Base-by-base conservation (phyloP, 495 filamentous ascomycete genomes). In the Amniculicola lignicola region DNA sequence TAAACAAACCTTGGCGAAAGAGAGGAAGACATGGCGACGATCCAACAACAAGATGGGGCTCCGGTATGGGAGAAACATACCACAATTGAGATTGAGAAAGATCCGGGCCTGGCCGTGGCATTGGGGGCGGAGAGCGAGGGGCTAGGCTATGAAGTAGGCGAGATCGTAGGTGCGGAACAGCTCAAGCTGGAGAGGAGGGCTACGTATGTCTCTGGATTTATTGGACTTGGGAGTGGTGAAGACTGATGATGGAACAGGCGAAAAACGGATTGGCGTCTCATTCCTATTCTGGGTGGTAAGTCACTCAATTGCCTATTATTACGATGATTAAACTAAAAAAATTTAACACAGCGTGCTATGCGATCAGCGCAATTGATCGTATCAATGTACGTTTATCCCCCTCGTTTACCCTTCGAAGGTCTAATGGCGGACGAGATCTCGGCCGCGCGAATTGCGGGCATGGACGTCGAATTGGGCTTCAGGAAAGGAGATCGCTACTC, bases 401-500 rank as follows among this genome's bases (percentile, higher is more conserved):
- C n/a, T n/a, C n/a, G n/a, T n/a, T n/a, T n/a, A n/a, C n/a, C n/a
- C n/a, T n/a, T n/a, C n/a, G n/a, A n/a, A n/a, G n/a, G n/a, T n/a
- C n/a, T n/a, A n/a, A n/a, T n/a, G n/a, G n/a, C n/a, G n/a, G n/a
- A n/a, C n/a, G n/a, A n/a, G n/a, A n/a, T n/a, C n/a, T n/a, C n/a
- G n/a, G n/a, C n/a, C n/a, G 54, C 54, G 16, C 46, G 37, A 4
- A 48, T 51, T 21, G 54, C 54, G 3, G 54, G 54, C 16, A 57
- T 57, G 54, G 46, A 48, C 22, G 36, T 19, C n/a, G 54, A 57
- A 12, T 29, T 57, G 3, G 37, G 18, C 24, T 33, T 57, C 33
- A 31, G 6, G 2, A 50, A 24, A 10, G 54, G 54, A 10, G 15
- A 22, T 25, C 54, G 54, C 10, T 57, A 57, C 44, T 78, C 75